Evolutionary conservation across 805 yeast species (phyloP), one percentile per base, ranked within the genome.

Genomic region (Starmerella gropengiesseri): DNA sequence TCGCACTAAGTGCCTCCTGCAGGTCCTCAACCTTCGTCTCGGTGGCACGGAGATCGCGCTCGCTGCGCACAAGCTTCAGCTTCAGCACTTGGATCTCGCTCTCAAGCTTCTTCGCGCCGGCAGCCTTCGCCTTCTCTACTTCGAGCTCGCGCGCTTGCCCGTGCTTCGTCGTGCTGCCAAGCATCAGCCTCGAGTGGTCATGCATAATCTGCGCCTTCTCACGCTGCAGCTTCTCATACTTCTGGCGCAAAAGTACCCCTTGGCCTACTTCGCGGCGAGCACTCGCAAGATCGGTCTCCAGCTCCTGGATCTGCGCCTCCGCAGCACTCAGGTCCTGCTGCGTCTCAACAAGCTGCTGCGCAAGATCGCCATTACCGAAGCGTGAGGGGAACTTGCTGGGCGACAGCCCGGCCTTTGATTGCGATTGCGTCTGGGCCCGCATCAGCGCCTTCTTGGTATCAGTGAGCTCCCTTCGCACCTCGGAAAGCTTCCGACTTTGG

Each of bases 21-120:
- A 36, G 12, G 18, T 34, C 47, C 20, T 53, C 53, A 1, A 55
- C 43, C 7, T 35, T 27, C 20, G 54, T 55, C 32, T 53, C 56
- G 7, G 54, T 48, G 25, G 45, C 48, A 38, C 53, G 53, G 20
- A 56, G 49, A 11, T 46, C 52, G 21, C 53, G 55, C 41, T 62
- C 64, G 18, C 58, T 45, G 29, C 59, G 58, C 31, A 55, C 59
- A 13, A 61, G 53, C 33, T 52, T 47, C 17, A 53, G 56, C 40
- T 56, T 50, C 28, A 62, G 46, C 20, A 60, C 59, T 21, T 60
- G 60, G 26, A 60, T 40, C 37, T 62, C 63, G 21, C 56, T 46
- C 29, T 45, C 45, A 16, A 55, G 43, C 17, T 47, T 49, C 40
- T 50, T 52, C 19, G 44, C 44, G 20, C 41, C 47, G 11, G 46